phyloP scores from a whole-genome alignment of 2,329 filamentous ascomycete genomes.

The Akanthomyces lecanii region DNA sequence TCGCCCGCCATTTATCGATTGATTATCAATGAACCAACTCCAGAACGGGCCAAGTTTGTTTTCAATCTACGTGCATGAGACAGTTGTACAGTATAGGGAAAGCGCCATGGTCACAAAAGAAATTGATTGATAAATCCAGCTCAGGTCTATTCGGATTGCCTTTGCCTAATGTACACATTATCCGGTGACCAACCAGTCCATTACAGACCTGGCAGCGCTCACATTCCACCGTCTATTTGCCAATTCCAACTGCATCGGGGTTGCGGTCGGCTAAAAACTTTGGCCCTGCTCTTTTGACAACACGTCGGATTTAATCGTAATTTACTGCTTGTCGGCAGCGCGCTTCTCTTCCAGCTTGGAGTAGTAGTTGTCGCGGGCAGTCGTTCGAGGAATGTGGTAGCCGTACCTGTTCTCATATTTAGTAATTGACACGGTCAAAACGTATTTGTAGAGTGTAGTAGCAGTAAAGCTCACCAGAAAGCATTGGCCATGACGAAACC shows the following conservation, averaged over 20 bases:
- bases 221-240: slow-evolving; percentile 9
- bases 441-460: background rate
- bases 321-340: slow-evolving; percentile 33
- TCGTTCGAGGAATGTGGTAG: slow-evolving; percentile 57
- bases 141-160: slow-evolving; percentile 10
- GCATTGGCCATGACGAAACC: slow-evolving; percentile 51
- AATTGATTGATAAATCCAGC: background rate
- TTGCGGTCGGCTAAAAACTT: background rate
- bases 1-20: too few species aligned
- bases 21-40: too few species aligned
- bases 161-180: slow-evolving; percentile 16
- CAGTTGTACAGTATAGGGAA: background rate
- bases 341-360: slow-evolving; percentile 55
- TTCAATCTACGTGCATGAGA: background rate
- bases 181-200: slow-evolving; percentile 13
- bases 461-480: slow-evolving; percentile 47
- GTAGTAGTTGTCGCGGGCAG: slow-evolving; percentile 56
- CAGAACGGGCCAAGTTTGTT: background rate
- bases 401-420: slow-evolving; percentile 47
- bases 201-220: background rate
- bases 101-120: background rate
- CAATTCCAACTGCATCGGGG: background rate
- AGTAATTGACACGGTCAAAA: background rate
- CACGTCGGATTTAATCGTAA: background rate
- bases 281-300: background rate